Evolutionary conservation across 2,329 filamentous ascomycete genomes (phyloP), one percentile per base, ranked within the genome.

Genomic region (Monilinia polystroma): DNA sequence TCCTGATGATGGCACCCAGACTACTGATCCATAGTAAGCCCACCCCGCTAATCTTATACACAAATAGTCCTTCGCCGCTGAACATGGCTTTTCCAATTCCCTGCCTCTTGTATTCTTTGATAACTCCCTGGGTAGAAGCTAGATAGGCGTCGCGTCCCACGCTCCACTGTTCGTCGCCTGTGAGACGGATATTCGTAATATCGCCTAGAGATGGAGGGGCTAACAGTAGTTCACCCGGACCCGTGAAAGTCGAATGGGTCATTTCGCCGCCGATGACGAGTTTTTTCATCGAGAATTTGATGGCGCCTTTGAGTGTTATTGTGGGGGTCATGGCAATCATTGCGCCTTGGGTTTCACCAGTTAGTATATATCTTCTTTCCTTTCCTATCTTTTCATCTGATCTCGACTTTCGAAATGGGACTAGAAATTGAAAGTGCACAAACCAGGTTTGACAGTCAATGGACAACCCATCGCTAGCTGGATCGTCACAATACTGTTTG

Each of bases 321-420:
- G 90, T 90, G 2, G 92, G 90, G 2, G 91, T 93, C 95, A 98
- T 99, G 75, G 92, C 91, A 73, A 99, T 92, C 93, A 99, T 95
- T 66, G 88, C 85, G 18, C 93, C 92, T 87, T 66, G 26, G 14
- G 5, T 35, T 20, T 35, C 8, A 10, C 43, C 67, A 73, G 47
- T 75, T 58, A 67, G 63, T 18, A 7, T 18, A 7, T 35, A 5
- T 35, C 5, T 45, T 18, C 14, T 45, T 45, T 45, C 16, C 18
- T 18, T 35, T 23, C 49, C 20, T 45, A n/a, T 35, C 20, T 6
- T 58, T 1, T 5, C 38, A 43, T 51, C 20, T 16, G 18, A 51
- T 41, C 8, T 6, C 32, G 7, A 20, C 1, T 6, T 8, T 4
- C 10, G n/a, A 11, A 51, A 20, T 14, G 2, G 10, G 5, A 4